Percentiles rank a stretch among this genome's conserved stretches.
Conservation (phyloP, 2,329 filamentous ascomycete genomes). For the Diaporthe sp. region DNA sequence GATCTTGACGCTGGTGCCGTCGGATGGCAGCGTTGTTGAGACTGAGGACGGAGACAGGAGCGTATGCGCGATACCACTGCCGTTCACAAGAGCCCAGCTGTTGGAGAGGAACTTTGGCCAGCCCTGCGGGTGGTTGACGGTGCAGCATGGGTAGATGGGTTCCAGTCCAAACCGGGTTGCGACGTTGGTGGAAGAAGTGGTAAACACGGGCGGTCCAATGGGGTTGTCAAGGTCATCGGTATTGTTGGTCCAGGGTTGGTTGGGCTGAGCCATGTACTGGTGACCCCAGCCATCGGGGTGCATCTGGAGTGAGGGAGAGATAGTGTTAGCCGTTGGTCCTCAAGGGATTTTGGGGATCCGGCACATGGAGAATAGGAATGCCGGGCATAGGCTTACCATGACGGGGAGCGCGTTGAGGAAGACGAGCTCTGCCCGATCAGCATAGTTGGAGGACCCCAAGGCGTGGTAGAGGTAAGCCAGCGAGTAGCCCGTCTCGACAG, state of each 20-base stretch:
- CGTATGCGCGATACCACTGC: slow-evolving; percentile 62
- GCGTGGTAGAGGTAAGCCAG: slow-evolving; percentile 64
- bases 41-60: slow-evolving; percentile 62
- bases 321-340: background rate
- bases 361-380: too few species aligned
- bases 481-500: slow-evolving; percentile 66
- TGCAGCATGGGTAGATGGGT: slow-evolving; percentile 65
- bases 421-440: slow-evolving; percentile 60
- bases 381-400: slow-evolving; percentile 47
- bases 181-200: slow-evolving; percentile 58
- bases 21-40: slow-evolving; percentile 51
- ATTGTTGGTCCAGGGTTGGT: slow-evolving; percentile 56
- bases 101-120: slow-evolving; percentile 65
- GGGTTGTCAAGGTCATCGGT: slow-evolving; percentile 47
- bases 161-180: slow-evolving; percentile 63
- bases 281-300: slow-evolving; percentile 56
- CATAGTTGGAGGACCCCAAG: slow-evolving; percentile 59
- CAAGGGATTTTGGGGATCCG: too few species aligned
- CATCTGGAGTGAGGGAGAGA: background rate
- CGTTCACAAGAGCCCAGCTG: slow-evolving; percentile 58
- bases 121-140: slow-evolving; percentile 67
- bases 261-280: slow-evolving; percentile 65
- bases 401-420: slow-evolving; percentile 67
- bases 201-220: slow-evolving; percentile 54
- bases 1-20: slow-evolving; percentile 53